phyloP scores from a whole-genome alignment of 768 basidiomycete genomes.

The Rhodotorula kratochvilovae region DNA sequence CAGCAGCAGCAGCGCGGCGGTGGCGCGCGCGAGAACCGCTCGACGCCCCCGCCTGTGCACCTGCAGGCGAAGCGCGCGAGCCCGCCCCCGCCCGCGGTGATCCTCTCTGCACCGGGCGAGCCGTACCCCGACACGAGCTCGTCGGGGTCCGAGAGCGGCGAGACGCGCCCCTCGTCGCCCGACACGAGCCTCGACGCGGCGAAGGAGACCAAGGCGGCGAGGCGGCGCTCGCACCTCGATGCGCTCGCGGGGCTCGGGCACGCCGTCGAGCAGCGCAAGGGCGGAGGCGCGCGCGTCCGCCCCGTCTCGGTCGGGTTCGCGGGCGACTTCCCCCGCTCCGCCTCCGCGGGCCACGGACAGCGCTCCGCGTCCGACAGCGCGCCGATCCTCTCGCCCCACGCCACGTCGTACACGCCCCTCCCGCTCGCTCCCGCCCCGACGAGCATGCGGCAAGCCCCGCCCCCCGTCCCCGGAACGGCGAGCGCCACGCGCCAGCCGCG shows the following conservation, averaged over 20 bases:
- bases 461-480: slow-evolving; percentile 13
- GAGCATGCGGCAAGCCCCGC: background rate
- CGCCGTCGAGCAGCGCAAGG: background rate
- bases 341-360: background rate
- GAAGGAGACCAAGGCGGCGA: slow-evolving; percentile 10
- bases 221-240: slow-evolving; percentile 21
- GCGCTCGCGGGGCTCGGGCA: slow-evolving; percentile 8
- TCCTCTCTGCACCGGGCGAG: slow-evolving; percentile 35
- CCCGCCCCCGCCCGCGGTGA: slow-evolving; percentile 25
- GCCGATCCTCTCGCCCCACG: background rate
- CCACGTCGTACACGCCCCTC: background rate
- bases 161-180: slow-evolving; percentile 25
- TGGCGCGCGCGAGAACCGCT: background rate
- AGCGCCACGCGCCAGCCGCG: slow-evolving; percentile 18
- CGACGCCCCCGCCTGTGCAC: background rate
- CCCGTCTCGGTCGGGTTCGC: background rate
- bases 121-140: slow-evolving; percentile 31
- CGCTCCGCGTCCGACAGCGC: background rate
- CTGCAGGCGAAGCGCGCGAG: background rate
- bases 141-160: slow-evolving; percentile 24
- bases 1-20: background rate
- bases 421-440: background rate
- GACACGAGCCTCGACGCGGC: background rate
- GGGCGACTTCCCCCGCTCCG: background rate
- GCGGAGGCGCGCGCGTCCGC: background rate